These are phyloP conservation scores for Silene conica DNA, from an alignment of 148 eudicot species.

Conservation along the genomic window DNA sequence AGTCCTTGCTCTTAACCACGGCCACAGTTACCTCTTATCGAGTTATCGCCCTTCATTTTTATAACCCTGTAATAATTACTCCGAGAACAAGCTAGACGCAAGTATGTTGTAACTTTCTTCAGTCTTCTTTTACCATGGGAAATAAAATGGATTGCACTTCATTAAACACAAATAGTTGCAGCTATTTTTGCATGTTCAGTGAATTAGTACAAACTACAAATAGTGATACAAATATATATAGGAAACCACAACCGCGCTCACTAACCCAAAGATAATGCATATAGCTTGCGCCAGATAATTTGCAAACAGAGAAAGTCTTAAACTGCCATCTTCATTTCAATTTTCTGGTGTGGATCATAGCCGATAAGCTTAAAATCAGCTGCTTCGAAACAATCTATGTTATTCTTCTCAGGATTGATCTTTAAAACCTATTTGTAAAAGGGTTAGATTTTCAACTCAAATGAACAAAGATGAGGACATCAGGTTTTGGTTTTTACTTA, in stretches of 20 bases:
- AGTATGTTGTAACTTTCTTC: background rate
- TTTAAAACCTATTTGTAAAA: conserved; percentile 7
- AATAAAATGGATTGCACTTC: background rate
- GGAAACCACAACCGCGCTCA: background rate
- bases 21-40: too few species aligned
- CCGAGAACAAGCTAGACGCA: background rate
- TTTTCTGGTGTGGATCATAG: conserved; percentile 84
- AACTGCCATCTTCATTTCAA: conserved; percentile 79
- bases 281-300: background rate
- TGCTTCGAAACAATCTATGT: conserved; percentile 62
- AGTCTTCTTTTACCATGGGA: too few species aligned
- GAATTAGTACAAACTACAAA: background rate
- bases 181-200: background rate
- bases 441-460: background rate
- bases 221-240: background rate
- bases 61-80: too few species aligned
- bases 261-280: background rate
- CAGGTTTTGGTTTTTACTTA: background rate
- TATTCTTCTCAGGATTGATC: conserved; percentile 12
- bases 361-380: conserved; percentile 65
- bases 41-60: too few species aligned
- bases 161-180: background rate
- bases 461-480: background rate
- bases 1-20: too few species aligned
- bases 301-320: conserved; percentile 6